Evolutionary conservation across 225 moss, liverwort and hornwort genomes (phyloP), one percentile per base, ranked within the genome.

Genomic region (Neckera pumila): DNA sequence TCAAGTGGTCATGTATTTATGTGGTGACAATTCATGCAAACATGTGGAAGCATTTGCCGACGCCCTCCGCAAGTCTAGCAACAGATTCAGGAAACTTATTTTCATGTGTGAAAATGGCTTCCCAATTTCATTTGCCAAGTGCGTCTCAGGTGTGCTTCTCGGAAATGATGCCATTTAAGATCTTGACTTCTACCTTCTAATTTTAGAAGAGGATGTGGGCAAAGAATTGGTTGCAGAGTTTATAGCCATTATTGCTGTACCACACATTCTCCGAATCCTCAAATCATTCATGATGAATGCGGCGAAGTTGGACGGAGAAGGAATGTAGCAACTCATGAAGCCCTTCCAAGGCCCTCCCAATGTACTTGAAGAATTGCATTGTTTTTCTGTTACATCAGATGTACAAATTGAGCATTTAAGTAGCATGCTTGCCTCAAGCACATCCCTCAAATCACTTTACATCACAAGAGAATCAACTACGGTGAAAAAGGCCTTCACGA

Each of bases 171-270:
- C 11, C 0, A 47, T 47, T 18, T 30, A 74, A 47, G 17, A 74
- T 18, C 47, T 73, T 2, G 0, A 1, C 1, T 28, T 73, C 4
- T 0, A 0, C 7, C 14, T 15, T 8, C 0, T 0, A 1, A 4
- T 0, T 23, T 3, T 6, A 15, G 0, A 16, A 0, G 45, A 17
- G 6, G 17, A 74, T 2, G 47, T 74, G 45, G 47, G 11, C 18
- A 30, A 73, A 74, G 47, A 74, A 0, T 18, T 47, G 18, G 11
- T 0, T 10, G 2, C 1, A 0, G 28, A 73, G 28, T 28, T 45
- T 5, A 6, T 47, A 18, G 18, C 30, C 7, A 10, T 6, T 16
- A 18, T 74, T 30, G 30, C 4, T 7, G 4, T 7, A 17, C 31
- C 74, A 2, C 7, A 17, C 47, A 74, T 2, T 31, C 31, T 47